Evolutionary conservation across 768 basidiomycete genomes (phyloP), one percentile per base, ranked within the genome.

Genomic region (Leucosporidium yakuticum): DNA sequence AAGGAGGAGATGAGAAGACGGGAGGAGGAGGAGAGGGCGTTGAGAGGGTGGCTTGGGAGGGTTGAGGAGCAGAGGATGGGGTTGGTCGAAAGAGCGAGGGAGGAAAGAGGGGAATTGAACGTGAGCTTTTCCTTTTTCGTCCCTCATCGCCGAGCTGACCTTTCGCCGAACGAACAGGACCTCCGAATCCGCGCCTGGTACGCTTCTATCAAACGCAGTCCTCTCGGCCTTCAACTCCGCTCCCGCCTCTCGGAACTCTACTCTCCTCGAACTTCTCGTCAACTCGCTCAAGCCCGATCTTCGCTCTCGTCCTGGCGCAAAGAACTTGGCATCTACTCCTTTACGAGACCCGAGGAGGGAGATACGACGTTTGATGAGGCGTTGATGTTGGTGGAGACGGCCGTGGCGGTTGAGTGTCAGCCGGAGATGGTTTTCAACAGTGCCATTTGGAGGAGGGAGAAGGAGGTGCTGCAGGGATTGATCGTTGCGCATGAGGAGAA

Each of bases 181-280:
- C 57, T 58, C 23, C 57, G 57, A 11, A 58, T 58, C 32, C 32
- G 57, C 32, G 34, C 57, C 19, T 58, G 31, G 23, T 58, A 58
- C 34, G 39, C 36, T 23, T 58, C 57, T 5, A n/a, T 58, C 57
- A 31, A 39, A 25, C 23, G 11, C 21, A 34, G 31, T 6, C 11
- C 21, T 9, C 34, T 36, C 4, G 57, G 57, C 21, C 31, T n/a
- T 1, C 34, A 58, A n/a, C 57, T 58, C 12, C 32, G 57, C 17
- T n/a, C 32, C 8, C 32, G 57, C 2, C 57, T 58, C 5, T 34
- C 57, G 2, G 57, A 58, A 9, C 31, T 58, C 7, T 21, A 25
- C 4, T 17, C 20, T 12, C 8, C 32, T 20, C 31, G 57, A 36
- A 39, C 57, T 11, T 11, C 21, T 20, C 34, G n/a, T 23, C 36